Percentiles rank a stretch among this genome's conserved stretches.
Evolutionary conservation across 2,329 filamentous ascomycete species (phyloP).

Genomic region (Fusarium graminum): DNA sequence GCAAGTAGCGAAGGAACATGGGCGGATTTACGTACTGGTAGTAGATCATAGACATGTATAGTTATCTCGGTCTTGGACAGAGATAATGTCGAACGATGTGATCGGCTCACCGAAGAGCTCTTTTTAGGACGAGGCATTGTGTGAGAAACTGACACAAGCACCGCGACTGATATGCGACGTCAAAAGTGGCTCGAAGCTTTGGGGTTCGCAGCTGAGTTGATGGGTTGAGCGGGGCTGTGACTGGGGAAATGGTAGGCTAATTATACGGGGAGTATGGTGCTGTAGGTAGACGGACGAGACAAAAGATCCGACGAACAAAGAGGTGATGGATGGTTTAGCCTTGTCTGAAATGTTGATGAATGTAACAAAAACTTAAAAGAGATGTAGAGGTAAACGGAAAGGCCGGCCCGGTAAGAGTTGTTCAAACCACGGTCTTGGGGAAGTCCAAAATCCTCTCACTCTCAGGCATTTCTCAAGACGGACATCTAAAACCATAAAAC

Average conservation of each 20-base stretch:
- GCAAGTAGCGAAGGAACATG: slow-evolving; percentile 8
- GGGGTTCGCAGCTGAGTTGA: slow-evolving; percentile 27
- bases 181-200: slow-evolving; percentile 42
- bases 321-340: slow-evolving; percentile 11
- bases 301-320: slow-evolving; percentile 11
- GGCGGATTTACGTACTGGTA: slow-evolving; percentile 67
- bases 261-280: slow-evolving; percentile 8
- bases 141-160: slow-evolving; percentile 5
- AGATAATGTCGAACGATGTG: slow-evolving; percentile 75
- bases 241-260: slow-evolving; percentile 24
- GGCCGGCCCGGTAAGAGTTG: slow-evolving; percentile 23
- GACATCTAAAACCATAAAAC: slow-evolving; percentile 25
- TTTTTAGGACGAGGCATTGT: slow-evolving; percentile 50
- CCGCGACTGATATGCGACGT: slow-evolving; percentile 41
- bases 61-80: slow-evolving; percentile 78
- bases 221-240: slow-evolving; percentile 38
- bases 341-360: slow-evolving; percentile 14
- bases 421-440: slow-evolving; percentile 23
- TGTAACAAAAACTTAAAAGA: slow-evolving; percentile 16
- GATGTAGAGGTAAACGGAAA: slow-evolving; percentile 30
- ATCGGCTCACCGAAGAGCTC: slow-evolving; percentile 49
- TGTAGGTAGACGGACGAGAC: slow-evolving; percentile 9
- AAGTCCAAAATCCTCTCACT: slow-evolving; percentile 33
- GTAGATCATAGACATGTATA: slow-evolving; percentile 83
- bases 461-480: slow-evolving; percentile 29